phyloP scores from a whole-genome alignment of 75 land plant genomes.

The Pinus albicaulis region DNA sequence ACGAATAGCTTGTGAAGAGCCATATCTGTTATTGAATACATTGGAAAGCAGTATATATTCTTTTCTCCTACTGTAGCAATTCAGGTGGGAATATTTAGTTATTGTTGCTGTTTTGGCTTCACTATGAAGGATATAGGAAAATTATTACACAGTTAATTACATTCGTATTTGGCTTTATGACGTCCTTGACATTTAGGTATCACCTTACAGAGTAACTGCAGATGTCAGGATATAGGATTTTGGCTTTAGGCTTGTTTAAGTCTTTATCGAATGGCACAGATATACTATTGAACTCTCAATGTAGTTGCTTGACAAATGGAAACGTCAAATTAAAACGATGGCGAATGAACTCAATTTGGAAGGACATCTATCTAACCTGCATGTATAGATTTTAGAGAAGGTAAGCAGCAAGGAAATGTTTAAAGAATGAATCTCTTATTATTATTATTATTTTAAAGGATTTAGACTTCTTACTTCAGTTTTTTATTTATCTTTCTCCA shows the following conservation, averaged over 20 bases:
- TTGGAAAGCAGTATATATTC: background rate
- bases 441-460: too few relatives aligned
- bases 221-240: background rate
- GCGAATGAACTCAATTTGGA: background rate
- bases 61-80: background rate
- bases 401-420: too few relatives aligned
- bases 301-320: background rate
- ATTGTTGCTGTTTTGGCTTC: too few relatives aligned
- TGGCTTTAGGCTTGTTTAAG: background rate
- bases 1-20: background rate
- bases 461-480: too few relatives aligned
- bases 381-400: too few relatives aligned
- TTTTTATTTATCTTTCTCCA: too few relatives aligned
- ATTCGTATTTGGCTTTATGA: background rate
- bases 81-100: background rate
- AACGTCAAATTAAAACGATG: background rate
- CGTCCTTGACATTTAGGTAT: background rate
- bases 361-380: too few relatives aligned
- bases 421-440: too few relatives aligned
- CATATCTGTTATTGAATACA: background rate
- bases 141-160: background rate
- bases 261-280: background rate
- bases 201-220: background rate
- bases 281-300: background rate
- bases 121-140: too few relatives aligned